These are phyloP conservation scores for Suillus lakei DNA, from an alignment of 768 basidiomycete species.

Conservation along the genomic window DNA sequence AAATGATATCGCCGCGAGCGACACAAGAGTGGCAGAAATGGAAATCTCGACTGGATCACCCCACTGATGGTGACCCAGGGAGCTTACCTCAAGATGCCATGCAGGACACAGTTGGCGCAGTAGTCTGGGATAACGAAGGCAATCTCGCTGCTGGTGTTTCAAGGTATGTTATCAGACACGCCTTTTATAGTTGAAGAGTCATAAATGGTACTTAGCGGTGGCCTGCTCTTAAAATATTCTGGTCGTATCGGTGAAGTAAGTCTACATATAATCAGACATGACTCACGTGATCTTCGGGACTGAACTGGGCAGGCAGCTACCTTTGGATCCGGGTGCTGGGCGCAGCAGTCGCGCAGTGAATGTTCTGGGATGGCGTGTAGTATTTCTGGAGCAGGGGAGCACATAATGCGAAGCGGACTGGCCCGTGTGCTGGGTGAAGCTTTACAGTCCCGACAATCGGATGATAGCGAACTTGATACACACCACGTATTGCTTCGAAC, in stretches of 20 bases:
- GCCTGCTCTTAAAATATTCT: constrained; percentile 74
- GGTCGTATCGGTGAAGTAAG: constrained; percentile 79
- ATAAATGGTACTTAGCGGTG: constrained; percentile 56
- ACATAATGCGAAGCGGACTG: constrained; percentile 61
- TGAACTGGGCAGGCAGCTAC: constrained; percentile 57
- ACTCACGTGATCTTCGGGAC: neutral
- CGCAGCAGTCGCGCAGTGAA: constrained; percentile 39
- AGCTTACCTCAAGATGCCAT: constrained; percentile 37
- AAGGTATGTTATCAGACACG: constrained; percentile 46
- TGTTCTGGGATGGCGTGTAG: constrained; percentile 63
- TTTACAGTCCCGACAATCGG: constrained; percentile 29
- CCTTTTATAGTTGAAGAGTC: constrained; percentile 2
- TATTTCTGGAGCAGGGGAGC: constrained; percentile 76
- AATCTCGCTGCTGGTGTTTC: constrained; percentile 76
- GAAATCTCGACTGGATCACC: constrained; percentile 48
- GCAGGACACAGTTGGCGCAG: constrained; percentile 87
- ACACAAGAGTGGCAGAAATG: constrained; percentile 62
- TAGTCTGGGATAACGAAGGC: constrained; percentile 52
- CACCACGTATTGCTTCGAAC: constrained; percentile 55
- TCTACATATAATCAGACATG: neutral
- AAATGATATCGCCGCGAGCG: constrained; percentile 56
- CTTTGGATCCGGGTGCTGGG: constrained; percentile 82
- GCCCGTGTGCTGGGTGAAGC: constrained; percentile 60
- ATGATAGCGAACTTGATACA: constrained; percentile 47
- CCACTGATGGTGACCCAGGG: neutral